Evolutionary conservation across 2,329 filamentous ascomycete genomes (phyloP).

Genomic region (Aureobasidium sp.): DNA sequence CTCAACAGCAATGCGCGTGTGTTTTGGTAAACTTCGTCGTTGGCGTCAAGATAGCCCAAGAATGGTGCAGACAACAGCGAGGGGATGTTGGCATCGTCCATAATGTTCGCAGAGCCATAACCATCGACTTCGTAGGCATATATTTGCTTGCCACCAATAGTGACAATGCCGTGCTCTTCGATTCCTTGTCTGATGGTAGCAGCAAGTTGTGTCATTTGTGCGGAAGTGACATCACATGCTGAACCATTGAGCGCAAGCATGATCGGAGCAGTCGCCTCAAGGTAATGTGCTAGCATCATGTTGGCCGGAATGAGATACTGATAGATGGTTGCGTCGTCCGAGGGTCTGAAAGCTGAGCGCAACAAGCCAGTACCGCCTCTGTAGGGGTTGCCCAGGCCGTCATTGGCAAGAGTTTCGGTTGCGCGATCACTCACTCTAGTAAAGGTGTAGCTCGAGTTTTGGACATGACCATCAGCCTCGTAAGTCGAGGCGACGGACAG

Average conservation of each 20-base stretch:
- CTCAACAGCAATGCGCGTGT: constrained; percentile 38
- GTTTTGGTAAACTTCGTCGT: constrained; percentile 35
- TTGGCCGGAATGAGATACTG: constrained; percentile 42
- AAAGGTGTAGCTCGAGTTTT: constrained; percentile 38
- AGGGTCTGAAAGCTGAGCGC: constrained; percentile 41
- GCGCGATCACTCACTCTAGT: constrained; percentile 34
- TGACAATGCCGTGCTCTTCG: constrained; percentile 34
- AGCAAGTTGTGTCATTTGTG: constrained; percentile 49
- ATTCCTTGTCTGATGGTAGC: constrained; percentile 34
- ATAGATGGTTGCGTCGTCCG: constrained; percentile 42
- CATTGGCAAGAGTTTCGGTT: constrained; percentile 44
- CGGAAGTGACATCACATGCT: constrained; percentile 42
- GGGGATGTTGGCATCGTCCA: constrained; percentile 61
- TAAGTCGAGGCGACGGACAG: constrained; percentile 40
- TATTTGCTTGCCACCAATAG: constrained; percentile 26
- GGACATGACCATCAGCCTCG: constrained; percentile 34
- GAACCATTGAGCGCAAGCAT: constrained; percentile 38
- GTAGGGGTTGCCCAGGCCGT: constrained; percentile 42
- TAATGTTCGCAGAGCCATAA: constrained; percentile 44
- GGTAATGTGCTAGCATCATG: constrained; percentile 66
- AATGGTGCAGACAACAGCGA: constrained; percentile 57
- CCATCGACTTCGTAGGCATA: constrained; percentile 44
- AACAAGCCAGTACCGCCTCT: constrained; percentile 40
- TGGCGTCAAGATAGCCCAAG: constrained; percentile 43
- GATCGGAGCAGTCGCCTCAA: constrained; percentile 45